Evolutionary conservation across 345 rosid species (phyloP).

Genomic region (Aquilaria yunnanensis): DNA sequence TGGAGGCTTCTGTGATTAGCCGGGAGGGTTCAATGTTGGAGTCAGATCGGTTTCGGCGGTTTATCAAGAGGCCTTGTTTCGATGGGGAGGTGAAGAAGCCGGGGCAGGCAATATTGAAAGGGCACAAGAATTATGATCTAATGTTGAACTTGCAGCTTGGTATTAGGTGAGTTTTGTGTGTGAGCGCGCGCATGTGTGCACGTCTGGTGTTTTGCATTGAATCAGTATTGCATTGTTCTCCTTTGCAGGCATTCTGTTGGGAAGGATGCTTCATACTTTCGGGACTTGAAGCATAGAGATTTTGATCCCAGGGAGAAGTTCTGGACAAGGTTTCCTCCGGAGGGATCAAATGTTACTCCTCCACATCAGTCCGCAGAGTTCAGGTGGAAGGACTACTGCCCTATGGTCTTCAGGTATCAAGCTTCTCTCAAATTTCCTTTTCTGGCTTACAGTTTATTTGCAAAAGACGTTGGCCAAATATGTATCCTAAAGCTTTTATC

Average conservation of each 20-base stretch:
- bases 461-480: too few species aligned
- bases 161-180: conserved; percentile 33
- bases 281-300: conserved; percentile 52
- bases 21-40: conserved; percentile 44
- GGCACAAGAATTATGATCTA: conserved; percentile 59
- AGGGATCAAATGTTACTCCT: conserved; percentile 70
- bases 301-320: conserved; percentile 73
- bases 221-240: background rate
- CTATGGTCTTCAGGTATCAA: conserved; percentile 62
- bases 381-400: conserved; percentile 82
- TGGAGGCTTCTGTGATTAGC: conserved; percentile 41
- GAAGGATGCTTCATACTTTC: conserved; percentile 42
- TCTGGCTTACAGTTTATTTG: too few species aligned
- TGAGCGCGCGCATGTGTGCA: background rate
- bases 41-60: conserved; percentile 19
- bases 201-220: conserved; percentile 1
- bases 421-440: background rate
- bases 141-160: conserved; percentile 77
- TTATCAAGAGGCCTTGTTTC: too few species aligned
- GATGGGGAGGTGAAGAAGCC: conserved; percentile 44
- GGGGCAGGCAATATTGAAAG: conserved; percentile 50
- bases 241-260: conserved; percentile 52
- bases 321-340: conserved; percentile 74
- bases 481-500: background rate
- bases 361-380: conserved; percentile 66